phyloP scores from a whole-genome alignment of 371 early-diverging fungal genomes.

The Quaeritorhiza haematococci region DNA sequence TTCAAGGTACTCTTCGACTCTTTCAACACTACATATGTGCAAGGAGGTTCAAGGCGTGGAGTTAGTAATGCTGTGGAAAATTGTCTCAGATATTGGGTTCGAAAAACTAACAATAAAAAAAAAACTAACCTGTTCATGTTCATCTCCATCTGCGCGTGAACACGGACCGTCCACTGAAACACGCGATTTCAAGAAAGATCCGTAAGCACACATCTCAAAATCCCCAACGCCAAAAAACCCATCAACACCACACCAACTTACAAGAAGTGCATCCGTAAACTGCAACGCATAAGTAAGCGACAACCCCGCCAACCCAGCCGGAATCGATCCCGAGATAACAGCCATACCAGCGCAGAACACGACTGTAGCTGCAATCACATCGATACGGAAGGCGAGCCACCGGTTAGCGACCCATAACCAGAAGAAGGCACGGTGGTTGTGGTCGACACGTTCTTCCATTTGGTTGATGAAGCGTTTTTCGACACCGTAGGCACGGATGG shows the following conservation, averaged over 20 bases:
- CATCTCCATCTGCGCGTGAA: constrained; percentile 80
- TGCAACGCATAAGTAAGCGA: constrained; percentile 71
- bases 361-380: constrained; percentile 63
- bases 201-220: not conserved
- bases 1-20: constrained; percentile 62
- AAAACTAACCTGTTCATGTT: constrained; percentile 66
- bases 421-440: constrained; percentile 75
- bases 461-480: constrained; percentile 29
- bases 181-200: not conserved
- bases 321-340: constrained; percentile 45
- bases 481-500: constrained; percentile 68
- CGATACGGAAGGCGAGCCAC: constrained; percentile 81
- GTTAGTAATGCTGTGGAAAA: constrained; percentile 30
- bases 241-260: constrained; percentile 26
- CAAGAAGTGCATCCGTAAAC: constrained; percentile 63
- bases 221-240: constrained; percentile 3
- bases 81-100: not conserved
- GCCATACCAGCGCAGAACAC: constrained; percentile 63
- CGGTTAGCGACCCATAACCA: constrained; percentile 84
- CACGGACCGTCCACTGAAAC: constrained; percentile 7
- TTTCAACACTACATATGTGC: constrained; percentile 76
- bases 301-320: constrained; percentile 73
- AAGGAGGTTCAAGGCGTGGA: constrained; percentile 30
- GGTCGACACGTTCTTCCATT: constrained; percentile 30
- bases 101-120: not conserved